phyloP scores from a whole-genome alignment of 352 stramenopile species.

The Phytopythium vexans region DNA sequence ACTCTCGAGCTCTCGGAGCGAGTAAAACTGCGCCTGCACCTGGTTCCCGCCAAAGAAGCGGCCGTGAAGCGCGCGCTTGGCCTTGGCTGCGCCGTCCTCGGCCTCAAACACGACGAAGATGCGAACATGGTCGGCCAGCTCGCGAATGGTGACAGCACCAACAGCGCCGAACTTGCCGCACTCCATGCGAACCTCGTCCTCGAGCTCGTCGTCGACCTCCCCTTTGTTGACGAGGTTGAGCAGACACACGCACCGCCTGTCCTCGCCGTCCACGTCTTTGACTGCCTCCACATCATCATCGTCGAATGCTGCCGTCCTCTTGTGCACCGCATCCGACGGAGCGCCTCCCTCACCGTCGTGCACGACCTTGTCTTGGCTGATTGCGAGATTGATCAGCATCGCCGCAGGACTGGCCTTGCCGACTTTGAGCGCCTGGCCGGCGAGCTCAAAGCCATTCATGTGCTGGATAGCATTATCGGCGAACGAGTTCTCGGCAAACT shows the following conservation, averaged over 20 bases:
- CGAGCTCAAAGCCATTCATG: conserved; percentile 80
- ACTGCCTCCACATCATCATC: conserved; percentile 62
- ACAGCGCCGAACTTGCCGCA: conserved; percentile 63
- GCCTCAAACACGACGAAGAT: conserved; percentile 75
- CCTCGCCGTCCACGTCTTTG: conserved; percentile 31
- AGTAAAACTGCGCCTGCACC: conserved; percentile 64
- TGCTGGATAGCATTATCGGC: conserved; percentile 73
- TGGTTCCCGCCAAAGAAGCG: conserved; percentile 78
- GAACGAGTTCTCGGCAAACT: conserved; percentile 59
- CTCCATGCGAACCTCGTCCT: conserved; percentile 64
- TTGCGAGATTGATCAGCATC: conserved; percentile 62
- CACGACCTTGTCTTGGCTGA: conserved; percentile 65
- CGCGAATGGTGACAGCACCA: conserved; percentile 52
- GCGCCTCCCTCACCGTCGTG: conserved; percentile 10
- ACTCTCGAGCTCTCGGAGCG: conserved; percentile 35
- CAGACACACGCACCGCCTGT: conserved; percentile 64
- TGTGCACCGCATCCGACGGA: conserved; percentile 1
- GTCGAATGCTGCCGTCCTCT: conserved; percentile 32
- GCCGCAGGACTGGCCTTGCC: conserved; percentile 70
- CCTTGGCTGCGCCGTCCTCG: conserved; percentile 38
- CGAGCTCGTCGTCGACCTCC: conserved; percentile 69
- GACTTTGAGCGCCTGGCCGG: conserved; percentile 69
- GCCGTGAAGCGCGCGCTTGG: conserved; percentile 58
- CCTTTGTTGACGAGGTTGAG: conserved; percentile 68
- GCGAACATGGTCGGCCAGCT: conserved; percentile 67